Evolutionary conservation across 164 flowering plant genomes (phyloP).

Genomic region (Saururus chinensis): DNA sequence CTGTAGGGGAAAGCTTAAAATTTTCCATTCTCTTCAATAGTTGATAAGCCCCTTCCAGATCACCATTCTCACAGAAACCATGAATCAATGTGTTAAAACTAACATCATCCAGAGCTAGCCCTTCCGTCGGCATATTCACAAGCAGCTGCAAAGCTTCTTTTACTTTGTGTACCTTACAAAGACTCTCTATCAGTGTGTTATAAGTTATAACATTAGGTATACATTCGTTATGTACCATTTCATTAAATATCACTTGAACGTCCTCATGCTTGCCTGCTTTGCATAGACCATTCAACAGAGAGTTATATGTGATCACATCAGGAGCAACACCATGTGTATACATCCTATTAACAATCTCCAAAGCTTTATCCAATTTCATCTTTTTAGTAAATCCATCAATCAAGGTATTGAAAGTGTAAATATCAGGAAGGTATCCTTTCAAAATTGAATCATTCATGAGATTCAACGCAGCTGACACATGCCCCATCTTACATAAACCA

Average conservation of each 20-base stretch:
- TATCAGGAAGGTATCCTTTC: slow-evolving; percentile 65
- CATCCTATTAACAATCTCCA: slow-evolving; percentile 56
- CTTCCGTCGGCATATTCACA: slow-evolving; percentile 37
- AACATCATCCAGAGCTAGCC: slow-evolving; percentile 54
- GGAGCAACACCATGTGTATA: slow-evolving; percentile 59
- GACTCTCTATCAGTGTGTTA: slow-evolving; percentile 63
- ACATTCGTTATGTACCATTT: slow-evolving; percentile 54
- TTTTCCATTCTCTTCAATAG: slow-evolving; percentile 45
- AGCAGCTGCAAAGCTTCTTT: slow-evolving; percentile 50
- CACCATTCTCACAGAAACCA: slow-evolving; percentile 56
- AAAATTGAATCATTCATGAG: slow-evolving; percentile 53
- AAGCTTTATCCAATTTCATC: slow-evolving; percentile 45
- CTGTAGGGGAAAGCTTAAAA: slow-evolving; percentile 33
- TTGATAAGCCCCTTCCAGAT: slow-evolving; percentile 49
- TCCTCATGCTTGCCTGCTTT: slow-evolving; percentile 52
- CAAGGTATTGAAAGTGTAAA: slow-evolving; percentile 77
- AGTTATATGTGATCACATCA: slow-evolving; percentile 73
- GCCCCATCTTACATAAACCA: slow-evolving; percentile 84
- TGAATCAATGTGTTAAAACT: slow-evolving; percentile 54
- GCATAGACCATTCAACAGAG: slow-evolving; percentile 78
- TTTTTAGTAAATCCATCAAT: slow-evolving; percentile 76
- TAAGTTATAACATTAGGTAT: slow-evolving; percentile 64
- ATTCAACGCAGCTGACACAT: slow-evolving; percentile 48
- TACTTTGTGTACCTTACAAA: slow-evolving; percentile 49
- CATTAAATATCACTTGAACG: slow-evolving; percentile 59